These are phyloP conservation scores for Rhododendron henanense DNA, from an alignment of 148 eudicot genomes.

Conservation along the genomic window DNA sequence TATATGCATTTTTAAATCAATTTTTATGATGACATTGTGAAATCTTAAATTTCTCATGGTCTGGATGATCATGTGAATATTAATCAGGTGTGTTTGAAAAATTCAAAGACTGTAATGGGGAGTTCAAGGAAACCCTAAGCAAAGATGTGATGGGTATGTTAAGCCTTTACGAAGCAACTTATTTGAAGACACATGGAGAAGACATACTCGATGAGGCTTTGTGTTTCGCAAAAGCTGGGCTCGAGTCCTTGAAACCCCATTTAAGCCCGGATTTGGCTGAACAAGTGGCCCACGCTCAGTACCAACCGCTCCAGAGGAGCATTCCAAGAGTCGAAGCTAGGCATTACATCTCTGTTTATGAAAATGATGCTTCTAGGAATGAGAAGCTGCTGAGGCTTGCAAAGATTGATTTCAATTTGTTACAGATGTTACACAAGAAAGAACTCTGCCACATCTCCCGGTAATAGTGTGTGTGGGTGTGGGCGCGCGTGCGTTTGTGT, in stretches of 20 bases:
- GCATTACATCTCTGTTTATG: conserved; percentile 26
- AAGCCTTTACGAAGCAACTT: conserved; percentile 40
- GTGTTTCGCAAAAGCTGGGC: conserved; percentile 15
- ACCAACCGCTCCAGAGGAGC: conserved; percentile 23
- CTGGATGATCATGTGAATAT: too few relatives aligned
- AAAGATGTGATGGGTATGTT: conserved; percentile 23
- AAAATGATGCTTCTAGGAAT: conserved; percentile 7
- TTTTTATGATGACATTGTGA: too few relatives aligned
- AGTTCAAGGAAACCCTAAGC: conserved; percentile 18
- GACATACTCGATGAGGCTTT: conserved; percentile 35
- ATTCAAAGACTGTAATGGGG: conserved; percentile 14
- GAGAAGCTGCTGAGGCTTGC: conserved; percentile 14
- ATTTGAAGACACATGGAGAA: conserved; percentile 31
- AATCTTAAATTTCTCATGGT: too few relatives aligned
- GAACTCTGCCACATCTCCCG: conserved; percentile 9
- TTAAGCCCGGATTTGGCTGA: background rate
- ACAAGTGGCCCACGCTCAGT: conserved; percentile 18
- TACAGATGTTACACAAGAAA: conserved; percentile 24
- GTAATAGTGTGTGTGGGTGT: background rate
- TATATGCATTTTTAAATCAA: too few relatives aligned
- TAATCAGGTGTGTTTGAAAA: background rate
- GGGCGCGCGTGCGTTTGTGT: too few relatives aligned
- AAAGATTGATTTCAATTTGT: conserved; percentile 32
- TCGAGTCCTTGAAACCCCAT: conserved; percentile 3
- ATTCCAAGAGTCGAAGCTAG: conserved; percentile 26